phyloP scores from a whole-genome alignment of 495 filamentous ascomycete genomes.

The Aspergillus leporis region DNA sequence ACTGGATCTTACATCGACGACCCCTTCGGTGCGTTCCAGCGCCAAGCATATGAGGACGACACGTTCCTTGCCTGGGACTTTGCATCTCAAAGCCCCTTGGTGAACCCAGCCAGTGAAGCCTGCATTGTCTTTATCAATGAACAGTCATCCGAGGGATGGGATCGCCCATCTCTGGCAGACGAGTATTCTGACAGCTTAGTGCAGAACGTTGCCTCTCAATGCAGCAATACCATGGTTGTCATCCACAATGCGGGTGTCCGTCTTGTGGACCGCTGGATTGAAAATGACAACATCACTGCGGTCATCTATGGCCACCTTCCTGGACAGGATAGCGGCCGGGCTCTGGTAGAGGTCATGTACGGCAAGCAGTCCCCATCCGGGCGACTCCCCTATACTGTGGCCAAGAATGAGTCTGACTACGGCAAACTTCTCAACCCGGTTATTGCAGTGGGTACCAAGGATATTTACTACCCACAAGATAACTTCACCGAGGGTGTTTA shows the following conservation, averaged over 20 bases:
- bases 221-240: slow-evolving; percentile 69
- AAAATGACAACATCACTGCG: slow-evolving; percentile 61
- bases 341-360: slow-evolving; percentile 59
- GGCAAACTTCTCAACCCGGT: slow-evolving; percentile 51
- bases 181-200: slow-evolving; percentile 54
- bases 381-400: slow-evolving; percentile 72
- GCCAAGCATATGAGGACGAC: too few relatives aligned
- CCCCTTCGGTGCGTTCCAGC: slow-evolving; percentile 55
- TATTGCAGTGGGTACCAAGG: slow-evolving; percentile 6
- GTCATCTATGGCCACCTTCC: slow-evolving; percentile 59
- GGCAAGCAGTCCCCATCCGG: slow-evolving; percentile 60
- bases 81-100: slow-evolving; percentile 40
- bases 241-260: slow-evolving; percentile 60
- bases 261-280: slow-evolving; percentile 46
- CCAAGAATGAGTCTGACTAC: slow-evolving; percentile 63
- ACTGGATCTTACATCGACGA: slow-evolving; percentile 57
- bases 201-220: slow-evolving; percentile 53
- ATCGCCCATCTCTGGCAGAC: slow-evolving; percentile 53
- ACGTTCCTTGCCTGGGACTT: slow-evolving; percentile 24
- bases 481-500: slow-evolving; percentile 64
- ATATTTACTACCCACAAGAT: slow-evolving; percentile 32
- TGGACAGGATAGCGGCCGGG: slow-evolving; percentile 60
- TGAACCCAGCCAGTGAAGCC: slow-evolving; percentile 50
- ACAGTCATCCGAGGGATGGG: slow-evolving; percentile 57
- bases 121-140: slow-evolving; percentile 61